Evolutionary conservation across 2,329 filamentous ascomycete genomes (phyloP).

Genomic region (Colletotrichum plurivorum): DNA sequence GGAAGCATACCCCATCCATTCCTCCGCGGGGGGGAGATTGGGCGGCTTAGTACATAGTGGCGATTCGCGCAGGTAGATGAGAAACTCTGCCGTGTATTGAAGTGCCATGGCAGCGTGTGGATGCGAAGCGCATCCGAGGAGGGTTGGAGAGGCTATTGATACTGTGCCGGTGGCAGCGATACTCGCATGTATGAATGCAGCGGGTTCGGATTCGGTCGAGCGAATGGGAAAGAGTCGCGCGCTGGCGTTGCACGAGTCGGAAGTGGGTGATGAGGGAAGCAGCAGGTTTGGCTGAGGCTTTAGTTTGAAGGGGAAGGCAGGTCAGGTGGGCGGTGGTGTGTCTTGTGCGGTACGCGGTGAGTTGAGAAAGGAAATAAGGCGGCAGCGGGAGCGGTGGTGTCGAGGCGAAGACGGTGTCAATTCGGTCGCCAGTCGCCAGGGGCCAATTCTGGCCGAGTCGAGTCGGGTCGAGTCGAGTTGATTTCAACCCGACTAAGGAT

Average conservation of each 20-base stretch:
- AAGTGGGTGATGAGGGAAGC: conserved; percentile 10
- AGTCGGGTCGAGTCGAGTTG: background rate
- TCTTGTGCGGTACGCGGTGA: conserved; percentile 12
- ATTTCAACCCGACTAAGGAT: background rate
- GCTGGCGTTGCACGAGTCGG: conserved; percentile 16
- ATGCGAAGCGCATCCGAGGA: conserved; percentile 55
- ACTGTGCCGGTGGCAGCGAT: conserved; percentile 22
- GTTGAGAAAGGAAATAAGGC: background rate
- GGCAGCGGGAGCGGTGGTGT: conserved; percentile 8
- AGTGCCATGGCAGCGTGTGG: conserved; percentile 62
- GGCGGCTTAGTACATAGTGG: conserved; percentile 87
- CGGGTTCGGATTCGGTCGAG: conserved; percentile 3
- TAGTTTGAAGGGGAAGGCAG: conserved; percentile 2
- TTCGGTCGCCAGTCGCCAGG: conserved; percentile 31
- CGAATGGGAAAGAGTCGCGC: conserved; percentile 16
- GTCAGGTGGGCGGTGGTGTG: background rate
- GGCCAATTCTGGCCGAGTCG: conserved; percentile 5
- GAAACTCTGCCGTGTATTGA: conserved; percentile 82
- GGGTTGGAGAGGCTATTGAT: conserved; percentile 24
- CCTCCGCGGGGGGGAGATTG: conserved; percentile 84
- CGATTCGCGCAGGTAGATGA: conserved; percentile 83
- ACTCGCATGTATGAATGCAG: conserved; percentile 20
- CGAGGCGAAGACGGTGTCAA: conserved; percentile 14
- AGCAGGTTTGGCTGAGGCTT: conserved; percentile 1
- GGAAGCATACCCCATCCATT: conserved; percentile 91